Conservation (phyloP, 441 rosid genomes). For the Macaranga tanarius region DNA sequence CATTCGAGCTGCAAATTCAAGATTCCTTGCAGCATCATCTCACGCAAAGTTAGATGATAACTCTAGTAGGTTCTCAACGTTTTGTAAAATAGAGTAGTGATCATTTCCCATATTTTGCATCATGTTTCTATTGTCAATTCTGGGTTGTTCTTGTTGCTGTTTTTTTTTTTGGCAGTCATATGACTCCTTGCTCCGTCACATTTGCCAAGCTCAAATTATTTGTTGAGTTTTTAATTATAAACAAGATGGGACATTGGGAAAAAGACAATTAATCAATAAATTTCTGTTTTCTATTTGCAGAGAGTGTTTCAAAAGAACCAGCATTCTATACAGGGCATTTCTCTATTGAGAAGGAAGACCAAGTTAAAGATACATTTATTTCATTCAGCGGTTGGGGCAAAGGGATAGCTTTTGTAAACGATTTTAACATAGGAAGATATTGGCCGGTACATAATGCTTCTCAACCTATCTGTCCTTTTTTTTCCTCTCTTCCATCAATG, state of each 20-base stretch:
- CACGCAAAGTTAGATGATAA: conserved; percentile 27
- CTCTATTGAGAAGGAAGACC: conserved; percentile 39
- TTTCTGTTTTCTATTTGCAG: conserved; percentile 42
- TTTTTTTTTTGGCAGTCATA: conserved; percentile 2
- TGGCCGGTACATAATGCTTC: conserved; percentile 65
- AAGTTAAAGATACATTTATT: conserved; percentile 69
- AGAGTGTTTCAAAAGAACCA: conserved; percentile 48
- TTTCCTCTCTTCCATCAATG: not conserved
- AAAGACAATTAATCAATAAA: not conserved
- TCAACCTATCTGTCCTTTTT: not conserved
- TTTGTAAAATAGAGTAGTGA: not conserved
- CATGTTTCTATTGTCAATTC: not conserved
- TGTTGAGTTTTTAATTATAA: not conserved
- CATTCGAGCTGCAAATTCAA: conserved; percentile 34
- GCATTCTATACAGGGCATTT: conserved; percentile 66
- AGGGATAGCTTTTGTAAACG: conserved; percentile 77
- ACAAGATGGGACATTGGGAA: not conserved
- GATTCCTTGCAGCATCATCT: conserved; percentile 26
- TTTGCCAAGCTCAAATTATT: not conserved
- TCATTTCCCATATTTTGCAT: conserved; percentile 6
- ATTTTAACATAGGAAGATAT: conserved; percentile 86
- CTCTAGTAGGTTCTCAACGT: conserved; percentile 36
- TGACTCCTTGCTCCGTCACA: not conserved
- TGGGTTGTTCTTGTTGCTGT: not conserved
- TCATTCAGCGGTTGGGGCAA: conserved; percentile 86